Base-by-base conservation (phyloP, 495 filamentous ascomycete species). In the Neurospora hispaniola region DNA sequence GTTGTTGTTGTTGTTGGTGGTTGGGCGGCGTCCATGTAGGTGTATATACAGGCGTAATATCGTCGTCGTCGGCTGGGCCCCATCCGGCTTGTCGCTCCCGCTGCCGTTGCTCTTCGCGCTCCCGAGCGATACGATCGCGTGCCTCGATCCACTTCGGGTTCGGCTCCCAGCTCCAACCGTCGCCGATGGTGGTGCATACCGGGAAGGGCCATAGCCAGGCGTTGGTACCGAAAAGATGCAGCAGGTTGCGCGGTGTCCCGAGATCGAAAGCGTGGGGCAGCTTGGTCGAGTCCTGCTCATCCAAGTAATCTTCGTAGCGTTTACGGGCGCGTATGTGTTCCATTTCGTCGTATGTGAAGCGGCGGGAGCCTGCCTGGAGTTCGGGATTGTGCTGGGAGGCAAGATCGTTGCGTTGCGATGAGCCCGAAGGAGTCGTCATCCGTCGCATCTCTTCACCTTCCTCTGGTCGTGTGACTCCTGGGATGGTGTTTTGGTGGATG, bases 91-190 rank as follows among this genome's bases (percentile, higher is more conserved):
- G 79, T 20, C 80, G 74, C 75, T 92, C 88, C 59, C 88, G 83
- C 71, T 88, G 84, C 31, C 83, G 79, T 73, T 92, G 89, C 70
- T 86, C 83, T 69, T 90, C 87, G 18, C 92, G 83, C 74, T 89
- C 86, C 5, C 81, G 70, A 3, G 88, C 84, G 41, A 93, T 77
- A 3, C 82, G 80, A 27, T 93, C 90, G 48, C 89, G 85, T 4
- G 90, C 90, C 35, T 88, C 89, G 18, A 92, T 74, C 87, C 93
- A 96, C 73, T 86, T 87, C 2, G 83, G 81, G 73, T 89, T 97
- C 1, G 94, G 87, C 77, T 97, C 94, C 96, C 96, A 99, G 76
- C 82, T 88, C 94, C 94, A 98, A n/a, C 96, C 96, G 78, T 99
- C 93, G 11, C 94, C 94, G 0, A 87, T 90, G 0, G 93, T 95